phyloP scores from a whole-genome alignment of 257 asterid genomes.

The Gentiana macrophylla region DNA sequence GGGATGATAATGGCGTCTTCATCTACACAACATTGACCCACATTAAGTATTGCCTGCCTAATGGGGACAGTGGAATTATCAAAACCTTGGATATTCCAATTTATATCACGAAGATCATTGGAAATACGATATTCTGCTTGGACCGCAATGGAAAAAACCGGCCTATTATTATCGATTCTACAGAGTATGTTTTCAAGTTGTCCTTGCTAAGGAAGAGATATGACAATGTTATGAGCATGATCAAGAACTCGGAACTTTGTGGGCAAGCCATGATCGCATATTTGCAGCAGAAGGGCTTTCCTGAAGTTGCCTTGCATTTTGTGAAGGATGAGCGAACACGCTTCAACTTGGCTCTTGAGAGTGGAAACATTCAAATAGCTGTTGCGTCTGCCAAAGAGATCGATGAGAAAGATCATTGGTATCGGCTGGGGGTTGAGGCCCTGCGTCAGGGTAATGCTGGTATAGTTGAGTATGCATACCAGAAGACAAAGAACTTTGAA shows the following conservation, averaged over 20 bases:
- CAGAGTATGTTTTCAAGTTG: constrained; percentile 79
- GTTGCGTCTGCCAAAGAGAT: constrained; percentile 82
- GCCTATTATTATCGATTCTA: constrained; percentile 82
- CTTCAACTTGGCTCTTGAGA: constrained; percentile 85
- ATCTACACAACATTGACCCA: constrained; percentile 88
- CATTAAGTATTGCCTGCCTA: constrained; percentile 95
- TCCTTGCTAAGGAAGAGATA: constrained; percentile 64
- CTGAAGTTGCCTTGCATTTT: constrained; percentile 94
- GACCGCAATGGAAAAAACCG: constrained; percentile 95
- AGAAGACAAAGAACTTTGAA: constrained; percentile 80
- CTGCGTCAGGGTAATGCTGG: constrained; percentile 97
- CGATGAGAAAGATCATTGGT: constrained; percentile 91
- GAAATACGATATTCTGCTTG: constrained; percentile 86
- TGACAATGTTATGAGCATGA: constrained; percentile 97
- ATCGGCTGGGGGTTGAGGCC: constrained; percentile 92
- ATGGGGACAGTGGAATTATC: constrained; percentile 94
- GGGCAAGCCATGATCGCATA: constrained; percentile 99
- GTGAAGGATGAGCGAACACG: constrained; percentile 93
- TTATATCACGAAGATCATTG: constrained; percentile 76
- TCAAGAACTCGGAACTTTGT: constrained; percentile 82
- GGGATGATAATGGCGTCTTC: constrained; percentile 98
- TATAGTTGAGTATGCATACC: constrained; percentile 85
- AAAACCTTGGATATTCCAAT: constrained; percentile 90
- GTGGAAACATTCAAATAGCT: constrained; percentile 93
- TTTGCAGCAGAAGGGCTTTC: constrained; percentile 98